Base-by-base conservation (phyloP, 2,329 filamentous ascomycete species). In the Fusarium sp. region DNA sequence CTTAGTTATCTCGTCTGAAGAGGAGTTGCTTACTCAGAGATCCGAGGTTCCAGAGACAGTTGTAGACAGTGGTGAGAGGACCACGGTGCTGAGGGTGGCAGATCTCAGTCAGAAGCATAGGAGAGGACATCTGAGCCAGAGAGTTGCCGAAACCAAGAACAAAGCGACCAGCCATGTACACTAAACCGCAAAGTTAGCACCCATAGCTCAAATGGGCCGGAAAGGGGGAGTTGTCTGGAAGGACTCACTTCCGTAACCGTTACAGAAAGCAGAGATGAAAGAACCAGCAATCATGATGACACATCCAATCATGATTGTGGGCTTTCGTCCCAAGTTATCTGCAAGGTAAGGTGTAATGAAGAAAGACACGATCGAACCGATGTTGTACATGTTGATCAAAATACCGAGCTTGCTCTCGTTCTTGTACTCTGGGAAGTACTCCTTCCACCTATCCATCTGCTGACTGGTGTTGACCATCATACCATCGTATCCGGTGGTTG, bases 71-170 rank as follows among this genome's bases (percentile, higher is more conserved):
- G 1, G 91, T 93, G 57, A 93, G 86, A 32, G 88, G 88, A 34
- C 88, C 91, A 78, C 91, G 89, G 79, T 93, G 91, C 78, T 93
- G 91, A 27, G 91, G 91, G 78, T 93, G 91, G 82, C 88, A 90
- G 70, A 93, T 87, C 83, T 93, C 92, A 5, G 89, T 90, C 13
- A 93, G 85, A 9, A 93, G 85, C 59, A 93, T 84, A 5, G 91
- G 91, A 14, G 90, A 91, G 6, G 88, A 87, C 83, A 92, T 89
- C 76, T 92, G 91, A 0, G 90, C 85, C 59, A 93, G 83, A 58
- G 88, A 90, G 83, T 92, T 92, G 52, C 92, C 92, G 76, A 94
- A 93, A 71, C 92, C 92, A 67, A 85, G 80, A n/a, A 81, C 72
- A 48, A 83, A 83, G 25, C 82, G 73, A 34, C 86, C 86, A 77